Conservation (phyloP, 2,329 filamentous ascomycete genomes). For the Arachnopeziza araneosa region DNA sequence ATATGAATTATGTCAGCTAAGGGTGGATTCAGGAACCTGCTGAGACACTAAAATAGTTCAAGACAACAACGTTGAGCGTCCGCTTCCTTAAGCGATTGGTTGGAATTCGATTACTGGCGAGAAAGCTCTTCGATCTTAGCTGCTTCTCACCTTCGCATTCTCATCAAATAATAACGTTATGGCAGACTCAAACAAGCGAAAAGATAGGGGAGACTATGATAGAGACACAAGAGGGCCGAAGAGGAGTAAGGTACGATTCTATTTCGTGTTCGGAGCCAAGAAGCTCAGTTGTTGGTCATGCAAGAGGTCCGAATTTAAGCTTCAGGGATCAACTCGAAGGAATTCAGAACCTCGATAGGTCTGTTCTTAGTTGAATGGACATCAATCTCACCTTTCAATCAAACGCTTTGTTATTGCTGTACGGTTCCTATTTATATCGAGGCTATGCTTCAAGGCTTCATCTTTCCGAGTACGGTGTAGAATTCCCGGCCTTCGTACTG, state of each 20-base stretch:
- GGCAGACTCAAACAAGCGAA: constrained; percentile 24
- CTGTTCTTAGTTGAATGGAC: no score
- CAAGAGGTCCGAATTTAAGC: no score
- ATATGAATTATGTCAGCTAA: no score
- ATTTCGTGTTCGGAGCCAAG: neutral
- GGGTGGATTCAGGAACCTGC: no score
- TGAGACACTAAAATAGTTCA: no score
- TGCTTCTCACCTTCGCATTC: neutral
- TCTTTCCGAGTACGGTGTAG: neutral
- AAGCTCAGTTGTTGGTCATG: neutral
- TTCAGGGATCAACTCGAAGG: no score
- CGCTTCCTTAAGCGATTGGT: constrained; percentile 2
- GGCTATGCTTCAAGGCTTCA: neutral
- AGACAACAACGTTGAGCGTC: no score
- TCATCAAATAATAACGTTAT: constrained; percentile 8
- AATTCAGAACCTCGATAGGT: no score
- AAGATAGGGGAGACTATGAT: constrained; percentile 15
- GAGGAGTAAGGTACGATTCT: constrained; percentile 24
- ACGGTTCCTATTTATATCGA: neutral
- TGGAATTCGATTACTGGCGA: neutral
- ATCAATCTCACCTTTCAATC: neutral
- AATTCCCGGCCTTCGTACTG: neutral
- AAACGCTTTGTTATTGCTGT: neutral
- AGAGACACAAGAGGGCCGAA: constrained; percentile 16
- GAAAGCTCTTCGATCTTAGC: neutral